Evolutionary conservation across 306 rosid genomes (phyloP), one percentile per base, ranked within the genome.

Genomic region (Medicago truncatula): DNA sequence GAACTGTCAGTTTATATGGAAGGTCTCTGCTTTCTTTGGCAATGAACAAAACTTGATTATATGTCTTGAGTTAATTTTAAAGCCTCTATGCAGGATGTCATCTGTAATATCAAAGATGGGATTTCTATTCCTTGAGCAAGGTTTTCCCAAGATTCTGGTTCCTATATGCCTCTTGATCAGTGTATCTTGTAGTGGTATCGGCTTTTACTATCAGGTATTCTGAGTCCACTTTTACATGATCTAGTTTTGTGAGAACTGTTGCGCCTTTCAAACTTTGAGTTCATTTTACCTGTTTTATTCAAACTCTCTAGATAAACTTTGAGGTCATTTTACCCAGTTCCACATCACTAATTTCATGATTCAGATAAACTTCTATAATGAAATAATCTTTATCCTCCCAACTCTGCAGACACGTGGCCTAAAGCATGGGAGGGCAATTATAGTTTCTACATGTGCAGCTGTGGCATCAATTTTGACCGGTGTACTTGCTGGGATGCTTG

Each of bases 81-180:
- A 70, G 21, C 39, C 25, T 67, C 25, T 74, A 65, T 88, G 85
- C 91, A 94, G 98, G 92, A 89, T 94, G 90, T 91, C 98, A 66
- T 92, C 98, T 65, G 98, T 94, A 46, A 90, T 90, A 79, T 94
- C 98, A 58, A 94, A 94, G 90, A 92, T 92, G 90, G 98, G 98
- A 52, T 94, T 94, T 80, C 76, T 94, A 49, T 92, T 92, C 83
- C 79, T 94, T 84, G 96, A 92, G 85, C 98, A 92, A 85, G 98
- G 96, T 46, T 94, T 94, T 87, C 87, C 76, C 72, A 85, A 75
- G 80, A 69, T 94, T 76, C 79, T 94, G 85, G 95, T 90, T 77
- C 97, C 98, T 34, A 63, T 89, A 28, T 94, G 98, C 88, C 25
- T 94, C 77, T 34, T 85, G 68, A 76, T 90, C 71, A 94, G 97